These are phyloP conservation scores for Trapa incisa DNA, from an alignment of 345 rosid genomes.

Conservation along the genomic window DNA sequence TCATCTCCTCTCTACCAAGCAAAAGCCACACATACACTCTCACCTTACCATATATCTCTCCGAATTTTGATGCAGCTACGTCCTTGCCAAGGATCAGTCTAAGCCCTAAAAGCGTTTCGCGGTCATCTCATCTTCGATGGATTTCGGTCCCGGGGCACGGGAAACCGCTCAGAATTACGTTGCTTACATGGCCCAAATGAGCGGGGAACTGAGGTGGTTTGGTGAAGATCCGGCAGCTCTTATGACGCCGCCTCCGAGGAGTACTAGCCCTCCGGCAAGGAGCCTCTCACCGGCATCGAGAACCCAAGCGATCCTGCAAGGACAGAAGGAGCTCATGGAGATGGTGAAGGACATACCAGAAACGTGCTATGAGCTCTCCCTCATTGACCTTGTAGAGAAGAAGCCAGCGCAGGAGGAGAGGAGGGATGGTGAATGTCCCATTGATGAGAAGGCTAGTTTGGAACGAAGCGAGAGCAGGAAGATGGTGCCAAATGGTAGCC, in stretches of 20 bases:
- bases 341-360: slow-evolving; percentile 85
- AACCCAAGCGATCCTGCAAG: slow-evolving; percentile 62
- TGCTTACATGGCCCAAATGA: background rate
- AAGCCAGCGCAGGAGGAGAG: slow-evolving; percentile 4
- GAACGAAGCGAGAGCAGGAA: slow-evolving; percentile 9
- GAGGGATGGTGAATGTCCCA: background rate
- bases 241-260: too few species aligned
- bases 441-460: background rate
- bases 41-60: too few species aligned
- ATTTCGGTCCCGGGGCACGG: background rate
- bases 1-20: background rate
- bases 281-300: slow-evolving; percentile 58
- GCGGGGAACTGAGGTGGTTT: too few species aligned
- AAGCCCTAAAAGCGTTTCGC: too few species aligned
- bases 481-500: slow-evolving; percentile 9
- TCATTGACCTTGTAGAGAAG: slow-evolving; percentile 63
- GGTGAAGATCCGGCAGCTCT: too few species aligned
- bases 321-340: slow-evolving; percentile 86
- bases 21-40: background rate
- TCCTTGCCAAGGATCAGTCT: too few species aligned
- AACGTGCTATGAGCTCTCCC: slow-evolving; percentile 72
- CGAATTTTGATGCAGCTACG: too few species aligned
- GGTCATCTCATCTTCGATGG: too few species aligned
- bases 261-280: background rate
- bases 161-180: background rate